Percentiles rank a stretch among this genome's conserved stretches.
Conservation (phyloP, 345 rosid genomes). For the Raphanus sativus region DNA sequence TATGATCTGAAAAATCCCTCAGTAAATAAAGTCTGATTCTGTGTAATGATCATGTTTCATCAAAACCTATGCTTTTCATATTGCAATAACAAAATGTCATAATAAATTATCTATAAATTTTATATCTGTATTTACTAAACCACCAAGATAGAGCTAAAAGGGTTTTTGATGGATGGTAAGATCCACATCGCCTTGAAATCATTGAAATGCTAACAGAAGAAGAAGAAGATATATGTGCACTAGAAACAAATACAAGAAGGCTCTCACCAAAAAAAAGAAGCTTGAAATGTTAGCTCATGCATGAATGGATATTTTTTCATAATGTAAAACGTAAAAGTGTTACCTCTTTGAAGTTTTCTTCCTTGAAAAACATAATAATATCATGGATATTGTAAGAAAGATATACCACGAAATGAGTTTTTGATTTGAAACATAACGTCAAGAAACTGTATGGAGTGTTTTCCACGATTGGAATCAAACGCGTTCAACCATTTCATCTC, state of each 20-base stretch:
- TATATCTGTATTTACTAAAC: neutral
- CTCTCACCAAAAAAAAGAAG: neutral
- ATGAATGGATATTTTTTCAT: neutral
- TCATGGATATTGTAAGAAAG: neutral
- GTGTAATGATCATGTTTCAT: neutral
- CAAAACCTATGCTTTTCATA: neutral
- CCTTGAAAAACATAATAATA: neutral
- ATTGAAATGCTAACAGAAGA: neutral
- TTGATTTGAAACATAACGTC: neutral
- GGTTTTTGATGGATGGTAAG: neutral
- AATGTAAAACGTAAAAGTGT: neutral
- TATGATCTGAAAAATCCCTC: neutral
- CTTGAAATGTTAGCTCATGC: neutral
- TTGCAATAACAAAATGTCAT: slow-evolving; percentile 3
- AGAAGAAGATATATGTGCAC: too few relatives aligned
- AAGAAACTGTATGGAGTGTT: neutral
- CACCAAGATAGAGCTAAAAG: neutral
- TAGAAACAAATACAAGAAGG: neutral
- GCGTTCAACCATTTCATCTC: neutral
- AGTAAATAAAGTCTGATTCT: slow-evolving; percentile 29
- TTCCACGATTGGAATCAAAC: neutral
- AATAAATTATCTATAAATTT: neutral
- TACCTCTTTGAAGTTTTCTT: neutral
- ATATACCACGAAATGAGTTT: neutral
- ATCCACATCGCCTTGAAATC: neutral